phyloP scores from a whole-genome alignment of 2,329 filamentous ascomycete genomes.

The Neonectria coccinea region DNA sequence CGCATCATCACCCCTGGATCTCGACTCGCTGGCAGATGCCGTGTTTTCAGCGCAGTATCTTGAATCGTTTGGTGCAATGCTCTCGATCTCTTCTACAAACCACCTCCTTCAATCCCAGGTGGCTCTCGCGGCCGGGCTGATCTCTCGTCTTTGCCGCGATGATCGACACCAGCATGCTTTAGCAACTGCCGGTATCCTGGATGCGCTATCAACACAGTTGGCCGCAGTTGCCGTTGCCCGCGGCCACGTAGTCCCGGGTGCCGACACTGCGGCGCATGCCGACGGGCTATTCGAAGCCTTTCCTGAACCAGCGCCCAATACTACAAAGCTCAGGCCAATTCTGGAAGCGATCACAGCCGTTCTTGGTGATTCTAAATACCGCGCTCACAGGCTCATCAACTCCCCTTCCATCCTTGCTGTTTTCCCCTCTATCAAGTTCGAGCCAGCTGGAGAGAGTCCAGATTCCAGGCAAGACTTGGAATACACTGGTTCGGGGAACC shows the following conservation, averaged over 20 bases:
- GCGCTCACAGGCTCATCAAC: conserved; percentile 77
- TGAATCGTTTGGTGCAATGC: conserved; percentile 71
- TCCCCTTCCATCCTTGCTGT: conserved; percentile 77
- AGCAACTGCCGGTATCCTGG: conserved; percentile 78
- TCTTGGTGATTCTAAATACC: conserved; percentile 81
- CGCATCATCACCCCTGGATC: conserved; percentile 61
- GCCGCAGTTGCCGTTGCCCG: conserved; percentile 76
- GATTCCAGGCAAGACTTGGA: conserved; percentile 66
- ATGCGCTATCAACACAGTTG: conserved; percentile 80
- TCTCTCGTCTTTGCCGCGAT: conserved; percentile 72
- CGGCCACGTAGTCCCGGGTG: conserved; percentile 75
- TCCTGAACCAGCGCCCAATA: conserved; percentile 70
- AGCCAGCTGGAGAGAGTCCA: conserved; percentile 60
- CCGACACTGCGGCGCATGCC: conserved; percentile 65
- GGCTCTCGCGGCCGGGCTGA: conserved; percentile 67
- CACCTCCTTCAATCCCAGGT: conserved; percentile 71
- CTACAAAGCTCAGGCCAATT: conserved; percentile 73
- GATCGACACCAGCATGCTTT: conserved; percentile 78
- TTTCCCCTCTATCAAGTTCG: conserved; percentile 71
- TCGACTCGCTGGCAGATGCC: conserved; percentile 67
- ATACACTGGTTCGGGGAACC: conserved; percentile 61
- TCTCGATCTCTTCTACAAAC: conserved; percentile 68
- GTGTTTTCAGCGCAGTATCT: conserved; percentile 74
- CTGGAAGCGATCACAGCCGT: conserved; percentile 83
- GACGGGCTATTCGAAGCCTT: conserved; percentile 68